phyloP scores from a whole-genome alignment of 257 asterid genomes.

The Plantago ovata region DNA sequence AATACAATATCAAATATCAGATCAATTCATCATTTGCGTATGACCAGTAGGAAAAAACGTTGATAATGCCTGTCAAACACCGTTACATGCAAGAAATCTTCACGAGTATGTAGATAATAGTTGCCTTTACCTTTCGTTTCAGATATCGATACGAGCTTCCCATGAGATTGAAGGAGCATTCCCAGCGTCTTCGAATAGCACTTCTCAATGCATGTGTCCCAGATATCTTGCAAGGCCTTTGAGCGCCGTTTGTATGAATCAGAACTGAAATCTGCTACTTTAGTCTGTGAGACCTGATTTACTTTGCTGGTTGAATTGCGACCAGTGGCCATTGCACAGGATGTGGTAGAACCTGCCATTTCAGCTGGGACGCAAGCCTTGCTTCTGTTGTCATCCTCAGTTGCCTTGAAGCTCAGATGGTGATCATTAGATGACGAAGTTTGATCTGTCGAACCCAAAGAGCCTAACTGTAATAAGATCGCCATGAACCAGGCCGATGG shows the following conservation, averaged over 20 bases:
- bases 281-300: slow-evolving; percentile 16
- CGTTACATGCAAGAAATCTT: too few species aligned
- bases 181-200: slow-evolving; percentile 86
- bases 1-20: not conserved
- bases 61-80: too few species aligned
- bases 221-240: slow-evolving; percentile 49
- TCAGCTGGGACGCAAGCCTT: slow-evolving; percentile 32
- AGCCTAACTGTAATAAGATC: slow-evolving; percentile 81
- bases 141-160: slow-evolving; percentile 71
- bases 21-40: not conserved
- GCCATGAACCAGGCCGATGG: slow-evolving; percentile 99
- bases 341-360: slow-evolving; percentile 40
- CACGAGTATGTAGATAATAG: not conserved
- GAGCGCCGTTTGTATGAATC: slow-evolving; percentile 37
- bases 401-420: slow-evolving; percentile 36
- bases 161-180: slow-evolving; percentile 69
- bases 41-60: not conserved
- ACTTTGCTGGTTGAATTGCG: slow-evolving; percentile 43
- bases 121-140: slow-evolving; percentile 63
- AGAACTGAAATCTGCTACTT: slow-evolving; percentile 23
- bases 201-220: slow-evolving; percentile 74
- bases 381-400: slow-evolving; percentile 49
- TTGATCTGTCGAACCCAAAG: slow-evolving; percentile 58
- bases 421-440: slow-evolving; percentile 70
- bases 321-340: slow-evolving; percentile 29